Base-by-base conservation (phyloP, 257 asterid genomes). In the Nicotiana benthamiana region DNA sequence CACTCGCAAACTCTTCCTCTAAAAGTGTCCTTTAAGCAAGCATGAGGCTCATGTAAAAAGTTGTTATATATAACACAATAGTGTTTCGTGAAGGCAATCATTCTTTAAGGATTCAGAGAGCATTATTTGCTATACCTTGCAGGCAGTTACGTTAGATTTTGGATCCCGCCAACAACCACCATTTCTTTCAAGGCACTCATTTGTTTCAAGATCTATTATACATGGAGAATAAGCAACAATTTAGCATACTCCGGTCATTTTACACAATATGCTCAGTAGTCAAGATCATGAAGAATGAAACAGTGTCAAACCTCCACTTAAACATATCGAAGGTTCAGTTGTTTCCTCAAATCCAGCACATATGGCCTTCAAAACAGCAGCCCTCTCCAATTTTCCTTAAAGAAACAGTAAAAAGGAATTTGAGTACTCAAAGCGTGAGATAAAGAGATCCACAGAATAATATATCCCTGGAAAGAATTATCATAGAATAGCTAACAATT, bases 321-420 rank as follows among this genome's bases (percentile, higher is more conserved):
- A 85, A 83, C 98, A 93, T 75, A 93, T 75, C n/a, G 98, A 89
- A 83, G 99, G 99, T 78, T 95, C 98, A 26, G 97, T 90, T 5
- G 95, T 88, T 88, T 93, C 99, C 87, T 93, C 90, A 80, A 93
- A 93, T 57, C 99, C 99, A 15, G 99, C 97, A 24, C 99, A 95
- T 85, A 95, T 5, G n/a, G 99, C 99, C 77, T 90, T 93, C 83
- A 93, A 57, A 64, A 95, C 88, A 65, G 98, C 89, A 36, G 87
- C 82, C 86, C 97, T 89, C 88, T 91, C 98, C 89, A 95, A 78
- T 84, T 93, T 93, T 65, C 98, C 98, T 94, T 48, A 9, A 83
- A 9, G 34, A 64, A 67, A 11, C n/a, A 6, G 24, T 9, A 52
- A 78, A n/a, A 80, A 27, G 22, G 75, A 7, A 40, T 12, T 79